These are phyloP conservation scores for Pseudogymnoascus sp. DNA, from an alignment of 2,329 filamentous ascomycete genomes.

Conservation along the genomic window DNA sequence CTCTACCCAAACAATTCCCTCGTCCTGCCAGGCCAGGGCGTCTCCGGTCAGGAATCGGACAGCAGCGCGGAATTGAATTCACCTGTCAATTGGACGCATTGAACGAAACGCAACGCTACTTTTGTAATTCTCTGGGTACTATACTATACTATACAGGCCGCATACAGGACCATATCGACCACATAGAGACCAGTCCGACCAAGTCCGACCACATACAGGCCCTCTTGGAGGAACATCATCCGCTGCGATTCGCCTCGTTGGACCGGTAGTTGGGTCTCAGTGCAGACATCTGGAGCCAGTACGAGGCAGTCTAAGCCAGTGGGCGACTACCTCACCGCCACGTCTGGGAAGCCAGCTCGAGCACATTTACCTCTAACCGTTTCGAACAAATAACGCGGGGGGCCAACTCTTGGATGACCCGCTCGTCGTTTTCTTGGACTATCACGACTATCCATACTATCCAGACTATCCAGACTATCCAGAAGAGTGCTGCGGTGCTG, in stretches of 20 bases:
- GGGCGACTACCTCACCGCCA: constrained; percentile 1
- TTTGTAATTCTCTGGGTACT: background rate
- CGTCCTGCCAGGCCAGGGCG: background rate
- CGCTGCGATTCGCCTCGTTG: background rate
- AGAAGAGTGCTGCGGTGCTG: background rate
- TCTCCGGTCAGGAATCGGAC: background rate
- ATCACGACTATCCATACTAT: constrained; percentile 3
- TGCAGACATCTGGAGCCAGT: constrained; percentile 1
- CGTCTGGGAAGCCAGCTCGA: background rate
- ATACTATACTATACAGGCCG: background rate
- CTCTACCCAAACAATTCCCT: background rate
- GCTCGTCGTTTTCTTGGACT: background rate
- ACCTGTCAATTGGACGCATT: background rate
- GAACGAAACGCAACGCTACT: background rate
- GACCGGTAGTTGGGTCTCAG: background rate
- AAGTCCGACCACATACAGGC: background rate
- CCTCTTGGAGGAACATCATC: background rate
- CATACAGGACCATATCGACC: constrained; percentile 1
- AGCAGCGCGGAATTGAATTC: background rate
- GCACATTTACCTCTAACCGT: background rate
- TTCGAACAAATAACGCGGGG: constrained; percentile 3
- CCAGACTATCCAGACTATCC: too few relatives aligned
- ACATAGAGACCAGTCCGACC: background rate
- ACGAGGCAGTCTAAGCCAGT: background rate
- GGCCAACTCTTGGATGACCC: background rate